A percentile compares a stretch with the other conserved stretches of the same genome.
Conservation (phyloP, 352 stramenopile species). For the Ochromonadaceae sp. region DNA sequence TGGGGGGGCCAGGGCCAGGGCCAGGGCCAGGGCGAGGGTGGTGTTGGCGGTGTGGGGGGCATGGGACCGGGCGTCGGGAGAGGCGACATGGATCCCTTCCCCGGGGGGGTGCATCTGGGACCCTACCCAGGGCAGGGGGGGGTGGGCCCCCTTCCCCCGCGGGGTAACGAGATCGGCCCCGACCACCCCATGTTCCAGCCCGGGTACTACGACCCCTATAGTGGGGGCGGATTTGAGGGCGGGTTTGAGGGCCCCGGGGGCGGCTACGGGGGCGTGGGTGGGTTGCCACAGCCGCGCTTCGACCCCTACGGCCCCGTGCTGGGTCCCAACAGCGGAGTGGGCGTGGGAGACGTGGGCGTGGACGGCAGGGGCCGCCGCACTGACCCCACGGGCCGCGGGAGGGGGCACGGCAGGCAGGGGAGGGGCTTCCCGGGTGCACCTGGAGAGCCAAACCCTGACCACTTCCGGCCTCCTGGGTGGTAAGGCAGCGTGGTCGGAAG, state of each 20-base stretch:
- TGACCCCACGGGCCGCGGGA: not conserved
- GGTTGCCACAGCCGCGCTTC: not conserved
- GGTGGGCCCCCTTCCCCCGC: too few species aligned
- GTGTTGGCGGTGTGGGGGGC: too few species aligned
- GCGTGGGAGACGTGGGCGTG: not conserved
- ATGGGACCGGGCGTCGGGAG: too few species aligned
- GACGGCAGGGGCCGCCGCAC: not conserved
- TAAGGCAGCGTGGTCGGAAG: too few species aligned
- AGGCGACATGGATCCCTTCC: too few species aligned
- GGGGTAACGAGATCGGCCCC: not conserved
- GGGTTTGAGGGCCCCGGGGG: too few species aligned
- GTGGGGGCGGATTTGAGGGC: too few species aligned
- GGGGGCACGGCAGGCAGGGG: not conserved
- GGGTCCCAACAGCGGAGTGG: not conserved
- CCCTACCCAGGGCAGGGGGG: too few species aligned
- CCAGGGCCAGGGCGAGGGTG: too few species aligned
- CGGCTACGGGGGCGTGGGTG: too few species aligned
- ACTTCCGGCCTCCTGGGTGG: not conserved
- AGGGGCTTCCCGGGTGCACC: not conserved
- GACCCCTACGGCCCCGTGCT: not conserved
- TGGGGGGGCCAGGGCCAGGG: too few species aligned
- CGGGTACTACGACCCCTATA: not conserved
- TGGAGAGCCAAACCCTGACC: constrained; percentile 2
- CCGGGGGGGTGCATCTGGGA: too few species aligned
- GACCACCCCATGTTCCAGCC: not conserved